These are phyloP conservation scores for Aphanomyces invadans DNA, from an alignment of 352 stramenopile species.

Conservation along the genomic window DNA sequence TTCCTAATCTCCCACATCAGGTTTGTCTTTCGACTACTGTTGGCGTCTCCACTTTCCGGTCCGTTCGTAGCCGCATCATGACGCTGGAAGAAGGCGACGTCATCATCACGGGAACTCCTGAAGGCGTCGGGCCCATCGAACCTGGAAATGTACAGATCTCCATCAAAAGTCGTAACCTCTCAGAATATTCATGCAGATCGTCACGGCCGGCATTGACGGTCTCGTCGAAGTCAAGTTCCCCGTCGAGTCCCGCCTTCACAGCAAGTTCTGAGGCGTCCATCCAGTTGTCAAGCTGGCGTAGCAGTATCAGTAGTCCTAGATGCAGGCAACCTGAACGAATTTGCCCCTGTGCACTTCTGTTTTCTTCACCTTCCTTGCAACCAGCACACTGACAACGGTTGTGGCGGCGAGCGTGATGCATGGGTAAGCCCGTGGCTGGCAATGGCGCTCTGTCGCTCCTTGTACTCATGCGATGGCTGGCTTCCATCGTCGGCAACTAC, in stretches of 20 bases:
- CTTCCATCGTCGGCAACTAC: too few species aligned
- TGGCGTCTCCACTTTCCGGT: background rate
- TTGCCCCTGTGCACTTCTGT: too few species aligned
- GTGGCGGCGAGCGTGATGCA: too few species aligned
- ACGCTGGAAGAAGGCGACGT: conserved; percentile 77
- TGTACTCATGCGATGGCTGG: too few species aligned
- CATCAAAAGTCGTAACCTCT: background rate
- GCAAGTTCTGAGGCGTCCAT: conserved; percentile 28
- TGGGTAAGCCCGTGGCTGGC: too few species aligned
- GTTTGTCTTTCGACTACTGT: background rate
- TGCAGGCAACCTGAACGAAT: too few species aligned
- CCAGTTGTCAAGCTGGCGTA: background rate
- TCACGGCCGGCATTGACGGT: conserved; percentile 64
- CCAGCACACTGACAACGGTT: too few species aligned
- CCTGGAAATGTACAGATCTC: conserved; percentile 46
- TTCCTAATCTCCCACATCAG: conserved; percentile 69
- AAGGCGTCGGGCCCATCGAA: conserved; percentile 61
- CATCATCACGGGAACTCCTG: conserved; percentile 77
- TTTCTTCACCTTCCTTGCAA: too few species aligned
- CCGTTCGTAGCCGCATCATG: conserved; percentile 50
- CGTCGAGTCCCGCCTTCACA: conserved; percentile 53
- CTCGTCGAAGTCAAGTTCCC: conserved; percentile 60
- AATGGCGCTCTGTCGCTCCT: too few species aligned
- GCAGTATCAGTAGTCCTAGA: too few species aligned
- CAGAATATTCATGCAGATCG: conserved; percentile 30